Conservation (phyloP, 805 yeast species). For the Kuraishia floccosa region DNA sequence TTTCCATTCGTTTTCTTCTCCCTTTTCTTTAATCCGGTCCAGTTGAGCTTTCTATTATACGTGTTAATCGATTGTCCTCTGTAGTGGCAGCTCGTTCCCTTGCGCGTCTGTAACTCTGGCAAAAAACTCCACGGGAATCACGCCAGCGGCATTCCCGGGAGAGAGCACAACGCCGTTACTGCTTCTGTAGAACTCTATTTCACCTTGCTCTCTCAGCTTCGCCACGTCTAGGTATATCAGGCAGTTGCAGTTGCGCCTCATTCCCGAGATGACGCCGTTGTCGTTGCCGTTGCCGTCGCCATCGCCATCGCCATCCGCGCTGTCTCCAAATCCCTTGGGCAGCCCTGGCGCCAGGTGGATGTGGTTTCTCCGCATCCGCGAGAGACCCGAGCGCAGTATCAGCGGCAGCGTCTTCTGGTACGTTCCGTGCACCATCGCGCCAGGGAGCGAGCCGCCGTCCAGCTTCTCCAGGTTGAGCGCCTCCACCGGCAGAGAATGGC, state of each 20-base stretch:
- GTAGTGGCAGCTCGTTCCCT: slow-evolving; percentile 5
- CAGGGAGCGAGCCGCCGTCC: slow-evolving; percentile 30
- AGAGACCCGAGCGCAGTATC: slow-evolving; percentile 40
- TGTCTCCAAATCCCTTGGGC: slow-evolving; percentile 14
- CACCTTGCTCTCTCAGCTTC: slow-evolving; percentile 28
- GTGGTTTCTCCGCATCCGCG: slow-evolving; percentile 68
- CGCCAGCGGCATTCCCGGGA: slow-evolving; percentile 47
- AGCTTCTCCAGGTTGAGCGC: slow-evolving; percentile 16
- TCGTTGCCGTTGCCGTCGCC: slow-evolving; percentile 10
- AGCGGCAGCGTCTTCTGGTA: slow-evolving; percentile 28
- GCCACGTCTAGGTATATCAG: slow-evolving; percentile 51
- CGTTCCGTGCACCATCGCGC: slow-evolving; percentile 73
- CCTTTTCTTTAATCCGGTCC: too few species aligned
- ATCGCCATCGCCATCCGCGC: neutral
- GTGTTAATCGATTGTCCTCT: neutral
- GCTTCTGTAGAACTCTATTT: slow-evolving; percentile 45
- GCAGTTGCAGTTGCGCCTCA: slow-evolving; percentile 46
- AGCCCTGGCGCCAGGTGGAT: slow-evolving; percentile 70
- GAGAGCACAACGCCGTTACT: slow-evolving; percentile 68
- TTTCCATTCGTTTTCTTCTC: neutral
- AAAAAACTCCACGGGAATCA: slow-evolving; percentile 33
- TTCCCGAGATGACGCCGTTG: slow-evolving; percentile 60
- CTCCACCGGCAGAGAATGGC: slow-evolving; percentile 57
- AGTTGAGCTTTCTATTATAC: too few species aligned
- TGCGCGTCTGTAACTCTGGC: slow-evolving; percentile 11